Evolutionary conservation across 2,329 filamentous ascomycete species (phyloP).

Genomic region (Arthrobotrys conoides): DNA sequence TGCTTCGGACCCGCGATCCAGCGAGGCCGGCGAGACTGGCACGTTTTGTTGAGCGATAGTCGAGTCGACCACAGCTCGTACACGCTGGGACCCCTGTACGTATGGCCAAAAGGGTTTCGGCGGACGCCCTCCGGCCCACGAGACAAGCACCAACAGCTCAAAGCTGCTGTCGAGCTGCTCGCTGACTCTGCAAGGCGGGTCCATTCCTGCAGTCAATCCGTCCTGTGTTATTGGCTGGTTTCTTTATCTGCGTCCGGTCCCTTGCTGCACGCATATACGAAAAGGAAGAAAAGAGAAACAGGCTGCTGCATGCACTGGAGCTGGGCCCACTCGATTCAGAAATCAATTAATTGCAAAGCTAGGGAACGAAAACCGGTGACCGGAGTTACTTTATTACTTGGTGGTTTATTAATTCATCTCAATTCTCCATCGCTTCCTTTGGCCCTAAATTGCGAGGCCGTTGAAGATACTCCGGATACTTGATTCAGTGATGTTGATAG

Average conservation of each 20-base stretch:
- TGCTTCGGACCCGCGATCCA: conserved; percentile 50
- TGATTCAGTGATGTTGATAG: not conserved
- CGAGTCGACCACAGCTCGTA: not conserved
- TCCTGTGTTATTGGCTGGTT: conserved; percentile 17
- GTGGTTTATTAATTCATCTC: conserved; percentile 3
- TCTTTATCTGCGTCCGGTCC: conserved; percentile 49
- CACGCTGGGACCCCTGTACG: conserved; percentile 29
- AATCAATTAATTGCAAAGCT: not conserved
- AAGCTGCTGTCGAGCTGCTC: conserved; percentile 17
- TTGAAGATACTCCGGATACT: not conserved
- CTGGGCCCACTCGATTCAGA: conserved; percentile 26
- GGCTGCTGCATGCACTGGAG: no score
- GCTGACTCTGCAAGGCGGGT: conserved; percentile 12
- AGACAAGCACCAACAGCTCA: conserved; percentile 30
- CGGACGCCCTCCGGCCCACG: conserved; percentile 59
- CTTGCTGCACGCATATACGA: conserved; percentile 44
- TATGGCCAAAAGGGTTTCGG: conserved; percentile 37
- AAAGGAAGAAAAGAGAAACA: not conserved
- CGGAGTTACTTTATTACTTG: conserved; percentile 16
- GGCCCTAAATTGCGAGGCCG: conserved; percentile 6
- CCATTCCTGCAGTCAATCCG: conserved; percentile 39
- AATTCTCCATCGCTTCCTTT: conserved; percentile 24
- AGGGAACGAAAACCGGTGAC: conserved; percentile 1
- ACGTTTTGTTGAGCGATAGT: conserved; percentile 52
- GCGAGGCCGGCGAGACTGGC: conserved; percentile 40